Conservation (phyloP, 1,139 yeast species). For the Geotrichum macrosporum region DNA sequence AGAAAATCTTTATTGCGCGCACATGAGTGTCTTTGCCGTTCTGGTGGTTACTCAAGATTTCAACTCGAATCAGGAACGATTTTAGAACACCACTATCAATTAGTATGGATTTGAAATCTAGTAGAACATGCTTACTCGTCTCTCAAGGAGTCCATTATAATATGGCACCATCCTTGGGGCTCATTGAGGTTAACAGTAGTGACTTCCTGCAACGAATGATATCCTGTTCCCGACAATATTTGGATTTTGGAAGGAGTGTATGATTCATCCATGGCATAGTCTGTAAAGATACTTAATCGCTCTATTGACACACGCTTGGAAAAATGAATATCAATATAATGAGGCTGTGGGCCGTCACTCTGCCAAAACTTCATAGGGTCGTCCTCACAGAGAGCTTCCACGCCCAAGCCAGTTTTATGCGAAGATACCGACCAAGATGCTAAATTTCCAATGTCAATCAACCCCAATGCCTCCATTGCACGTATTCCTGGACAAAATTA, state of each 20-base stretch:
- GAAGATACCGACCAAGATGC: constrained; percentile 89
- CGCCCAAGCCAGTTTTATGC: constrained; percentile 65
- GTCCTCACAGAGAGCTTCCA: constrained; percentile 67
- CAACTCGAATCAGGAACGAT: constrained; percentile 66
- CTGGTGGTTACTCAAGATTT: constrained; percentile 80
- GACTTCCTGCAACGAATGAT: constrained; percentile 77
- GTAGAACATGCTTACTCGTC: constrained; percentile 35
- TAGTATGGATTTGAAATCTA: not conserved
- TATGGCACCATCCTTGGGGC: constrained; percentile 84
- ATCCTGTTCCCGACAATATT: constrained; percentile 78
- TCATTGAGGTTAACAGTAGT: constrained; percentile 59
- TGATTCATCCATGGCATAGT: constrained; percentile 72
- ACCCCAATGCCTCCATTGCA: constrained; percentile 54
- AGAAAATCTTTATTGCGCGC: constrained; percentile 59
- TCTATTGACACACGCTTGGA: constrained; percentile 70
- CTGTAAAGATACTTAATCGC: constrained; percentile 65
- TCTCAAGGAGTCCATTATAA: constrained; percentile 60
- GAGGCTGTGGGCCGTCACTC: constrained; percentile 94
- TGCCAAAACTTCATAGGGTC: constrained; percentile 84
- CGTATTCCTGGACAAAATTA: constrained; percentile 36
- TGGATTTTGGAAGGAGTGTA: constrained; percentile 79
- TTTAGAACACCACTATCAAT: constrained; percentile 49
- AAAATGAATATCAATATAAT: constrained; percentile 73
- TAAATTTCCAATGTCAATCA: constrained; percentile 68
- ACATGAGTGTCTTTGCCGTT: constrained; percentile 95